Conservation (phyloP, 495 filamentous ascomycete genomes). For the Tuber calosporum region DNA sequence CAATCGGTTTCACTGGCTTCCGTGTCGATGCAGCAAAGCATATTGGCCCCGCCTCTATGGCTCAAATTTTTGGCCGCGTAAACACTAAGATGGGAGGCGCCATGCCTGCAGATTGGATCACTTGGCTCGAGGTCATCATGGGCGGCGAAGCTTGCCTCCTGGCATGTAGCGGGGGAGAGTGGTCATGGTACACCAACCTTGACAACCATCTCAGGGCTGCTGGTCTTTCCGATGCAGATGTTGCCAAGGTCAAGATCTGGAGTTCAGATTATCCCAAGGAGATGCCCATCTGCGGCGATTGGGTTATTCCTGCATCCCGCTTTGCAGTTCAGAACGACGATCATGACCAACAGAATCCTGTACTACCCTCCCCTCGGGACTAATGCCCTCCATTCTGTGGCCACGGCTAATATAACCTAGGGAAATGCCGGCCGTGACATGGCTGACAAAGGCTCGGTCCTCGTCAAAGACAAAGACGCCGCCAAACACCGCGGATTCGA, state of each 20-base stretch:
- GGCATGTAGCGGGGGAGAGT: conserved; percentile 39
- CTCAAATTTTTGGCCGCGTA: conserved; percentile 34
- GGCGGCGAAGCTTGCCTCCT: conserved; percentile 38
- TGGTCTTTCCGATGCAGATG: conserved; percentile 32
- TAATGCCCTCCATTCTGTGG: neutral
- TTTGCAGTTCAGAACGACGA: conserved; percentile 44
- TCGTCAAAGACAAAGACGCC: conserved; percentile 42
- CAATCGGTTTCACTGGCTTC: conserved; percentile 42
- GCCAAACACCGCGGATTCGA: conserved; percentile 40
- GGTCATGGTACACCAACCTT: conserved; percentile 44
- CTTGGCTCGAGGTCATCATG: conserved; percentile 42
- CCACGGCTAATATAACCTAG: conserved; percentile 14
- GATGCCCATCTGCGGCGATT: conserved; percentile 40
- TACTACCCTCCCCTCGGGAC: neutral
- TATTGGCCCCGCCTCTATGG: conserved; percentile 37
- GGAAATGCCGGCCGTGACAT: conserved; percentile 43
- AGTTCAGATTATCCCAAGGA: conserved; percentile 43
- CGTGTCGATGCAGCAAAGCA: conserved; percentile 43
- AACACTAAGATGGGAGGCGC: conserved; percentile 38
- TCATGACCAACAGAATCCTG: conserved; percentile 41
- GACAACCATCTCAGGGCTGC: conserved; percentile 26
- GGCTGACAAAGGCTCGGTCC: conserved; percentile 40
- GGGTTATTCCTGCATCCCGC: conserved; percentile 42
- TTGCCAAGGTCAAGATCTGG: conserved; percentile 43
- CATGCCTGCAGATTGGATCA: conserved; percentile 39